Evolutionary conservation across 805 yeast species (phyloP).

Genomic region (Candida khao-thaluensis): DNA sequence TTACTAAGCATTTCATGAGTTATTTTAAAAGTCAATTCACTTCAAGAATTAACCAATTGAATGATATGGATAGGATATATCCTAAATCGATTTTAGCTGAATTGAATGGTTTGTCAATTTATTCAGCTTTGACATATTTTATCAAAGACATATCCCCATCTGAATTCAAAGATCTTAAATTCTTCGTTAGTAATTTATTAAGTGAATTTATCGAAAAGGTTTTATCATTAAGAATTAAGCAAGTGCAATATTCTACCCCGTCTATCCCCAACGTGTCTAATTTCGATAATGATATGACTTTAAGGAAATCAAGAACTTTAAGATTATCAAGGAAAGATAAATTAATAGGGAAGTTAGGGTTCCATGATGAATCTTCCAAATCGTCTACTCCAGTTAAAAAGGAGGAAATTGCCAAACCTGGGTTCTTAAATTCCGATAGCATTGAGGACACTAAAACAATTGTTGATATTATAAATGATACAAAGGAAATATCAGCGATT

Average conservation of each 20-base stretch:
- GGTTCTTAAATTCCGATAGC: conserved; percentile 14
- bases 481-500: conserved; percentile 33
- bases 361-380: conserved; percentile 10
- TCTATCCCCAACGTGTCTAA: conserved; percentile 9
- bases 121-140: conserved; percentile 39
- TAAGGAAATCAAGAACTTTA: conserved; percentile 31
- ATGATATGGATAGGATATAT: conserved; percentile 24
- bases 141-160: conserved; percentile 55
- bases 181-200: conserved; percentile 35
- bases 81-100: conserved; percentile 22
- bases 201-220: conserved; percentile 29
- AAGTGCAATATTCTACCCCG: conserved; percentile 16
- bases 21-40: conserved; percentile 36
- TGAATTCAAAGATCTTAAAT: conserved; percentile 48
- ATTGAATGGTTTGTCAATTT: conserved; percentile 29
- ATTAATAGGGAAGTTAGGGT: conserved; percentile 18
- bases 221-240: conserved; percentile 22
- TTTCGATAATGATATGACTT: conserved; percentile 9
- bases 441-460: conserved; percentile 34
- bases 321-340: conserved; percentile 32
- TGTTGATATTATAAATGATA: conserved; percentile 34
- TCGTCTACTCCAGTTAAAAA: conserved; percentile 3
- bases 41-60: conserved; percentile 30
- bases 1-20: conserved; percentile 45
- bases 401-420: not conserved